Base-by-base conservation (phyloP, 2,329 filamentous ascomycete species). In the Colletotrichum spaethianum region DNA sequence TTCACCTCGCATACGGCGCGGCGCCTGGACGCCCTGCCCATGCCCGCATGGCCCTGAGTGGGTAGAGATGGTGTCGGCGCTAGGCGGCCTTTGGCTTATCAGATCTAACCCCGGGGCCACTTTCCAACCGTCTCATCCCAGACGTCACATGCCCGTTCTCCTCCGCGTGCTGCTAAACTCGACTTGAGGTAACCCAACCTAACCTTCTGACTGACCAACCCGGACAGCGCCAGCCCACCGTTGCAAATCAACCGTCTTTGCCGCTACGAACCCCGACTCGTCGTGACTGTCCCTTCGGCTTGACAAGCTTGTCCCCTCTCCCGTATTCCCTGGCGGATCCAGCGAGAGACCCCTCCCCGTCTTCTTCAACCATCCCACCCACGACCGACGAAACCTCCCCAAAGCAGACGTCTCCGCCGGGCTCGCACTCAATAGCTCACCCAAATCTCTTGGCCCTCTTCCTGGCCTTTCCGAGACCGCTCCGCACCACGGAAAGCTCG, bases 81-180 rank as follows among this genome's bases (percentile, higher is more conserved):
- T 70, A 70, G 48, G 48, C 62, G 55, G 44, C 65, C 20, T 69
- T 63, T 63, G 64, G 55, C 70, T 72, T 72, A 72, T 72, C 70
- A 72, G 70, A 72, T 72, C 70, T 42, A 42, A 70, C 23, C 59
- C 72, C 57, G 44, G 63, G 63, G 59, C 60, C 61, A 20, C 33
- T 55, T 60, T 50, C 65, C 67, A 72, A 59, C 38, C 63, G 63
- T 67, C 72, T 72, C 72, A 67, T 60, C 72, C 50, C 59, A 67
- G 68, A 40, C 68, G 64, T 67, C 62, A 72, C 72, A 63, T 67
- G 68, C 33, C 63, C 67, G 18, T 53, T 55, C 68, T 67, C 57
- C 63, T 62, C 60, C 63, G 67, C 67, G 16, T 62, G 60, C 59
- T 68, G 57, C 57, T 68, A 56, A 64, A 55, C 56, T 59, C 65